Evolutionary conservation across 345 rosid genomes (phyloP).

Genomic region (Eucalyptus urophylla): DNA sequence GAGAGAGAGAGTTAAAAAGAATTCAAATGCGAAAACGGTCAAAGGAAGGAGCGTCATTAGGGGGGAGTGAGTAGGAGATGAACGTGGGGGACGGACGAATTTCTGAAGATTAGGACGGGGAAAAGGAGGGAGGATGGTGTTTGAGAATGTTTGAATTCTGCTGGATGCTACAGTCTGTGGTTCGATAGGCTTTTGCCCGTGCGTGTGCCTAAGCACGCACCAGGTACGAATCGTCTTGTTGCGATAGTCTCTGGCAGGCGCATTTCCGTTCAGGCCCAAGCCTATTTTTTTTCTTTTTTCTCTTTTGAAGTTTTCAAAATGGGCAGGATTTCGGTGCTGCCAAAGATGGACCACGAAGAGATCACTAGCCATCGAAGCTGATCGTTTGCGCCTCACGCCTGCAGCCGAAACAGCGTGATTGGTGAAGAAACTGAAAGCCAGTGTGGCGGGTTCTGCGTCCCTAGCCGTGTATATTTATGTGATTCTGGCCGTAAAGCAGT

Average conservation of each 20-base stretch:
- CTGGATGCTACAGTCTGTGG: background rate
- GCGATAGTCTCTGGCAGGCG: background rate
- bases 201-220: background rate
- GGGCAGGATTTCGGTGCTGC: background rate
- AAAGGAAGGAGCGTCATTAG: background rate
- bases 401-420: background rate
- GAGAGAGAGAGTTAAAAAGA: background rate
- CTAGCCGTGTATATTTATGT: too few species aligned
- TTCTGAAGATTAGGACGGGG: background rate
- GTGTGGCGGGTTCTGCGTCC: background rate
- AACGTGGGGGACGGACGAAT: background rate
- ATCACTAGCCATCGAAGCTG: background rate
- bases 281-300: background rate
- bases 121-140: background rate
- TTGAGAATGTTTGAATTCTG: background rate
- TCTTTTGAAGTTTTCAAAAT: background rate
- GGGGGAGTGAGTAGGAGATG: background rate
- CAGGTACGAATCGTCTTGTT: background rate
- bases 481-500: background rate
- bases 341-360: background rate
- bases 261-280: background rate
- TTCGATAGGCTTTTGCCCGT: background rate
- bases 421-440: background rate
- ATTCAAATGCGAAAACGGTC: background rate
- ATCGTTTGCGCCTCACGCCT: accelerated